Evolutionary conservation across 1,139 yeast genomes (phyloP).

Genomic region (Lodderomyces parapsilosis): DNA sequence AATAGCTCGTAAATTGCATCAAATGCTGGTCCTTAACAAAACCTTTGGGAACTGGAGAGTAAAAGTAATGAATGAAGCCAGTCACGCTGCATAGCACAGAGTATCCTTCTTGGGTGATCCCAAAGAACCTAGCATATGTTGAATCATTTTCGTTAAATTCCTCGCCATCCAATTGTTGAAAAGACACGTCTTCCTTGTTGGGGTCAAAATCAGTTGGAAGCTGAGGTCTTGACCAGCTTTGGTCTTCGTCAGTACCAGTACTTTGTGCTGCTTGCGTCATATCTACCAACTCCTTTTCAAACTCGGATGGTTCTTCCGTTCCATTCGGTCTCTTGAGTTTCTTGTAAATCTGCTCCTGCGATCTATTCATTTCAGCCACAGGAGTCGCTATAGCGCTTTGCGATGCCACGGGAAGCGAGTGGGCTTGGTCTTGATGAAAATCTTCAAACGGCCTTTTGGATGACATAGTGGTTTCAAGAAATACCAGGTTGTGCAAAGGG

Average conservation of each 20-base stretch:
- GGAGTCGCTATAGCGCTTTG: constrained; percentile 22
- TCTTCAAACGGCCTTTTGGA: constrained; percentile 13
- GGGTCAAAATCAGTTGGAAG: constrained; percentile 52
- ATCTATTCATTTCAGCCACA: constrained; percentile 23
- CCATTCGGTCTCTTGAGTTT: constrained; percentile 37
- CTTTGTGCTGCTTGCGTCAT: constrained; percentile 49
- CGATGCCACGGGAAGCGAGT: constrained; percentile 42
- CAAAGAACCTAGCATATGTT: constrained; percentile 79
- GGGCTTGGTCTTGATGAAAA: constrained; percentile 15
- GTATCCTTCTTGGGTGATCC: constrained; percentile 84
- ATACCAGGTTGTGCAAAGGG: no score
- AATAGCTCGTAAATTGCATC: constrained; percentile 43
- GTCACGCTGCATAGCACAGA: constrained; percentile 88
- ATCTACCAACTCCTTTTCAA: constrained; percentile 61
- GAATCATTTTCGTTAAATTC: constrained; percentile 63
- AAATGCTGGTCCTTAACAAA: constrained; percentile 58
- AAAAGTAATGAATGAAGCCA: constrained; percentile 87
- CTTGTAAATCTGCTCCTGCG: constrained; percentile 36
- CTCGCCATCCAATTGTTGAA: constrained; percentile 95
- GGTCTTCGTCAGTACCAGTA: constrained; percentile 40
- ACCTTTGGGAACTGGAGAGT: constrained; percentile 87
- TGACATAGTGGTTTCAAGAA: constrained; percentile 8
- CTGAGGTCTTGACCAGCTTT: constrained; percentile 62
- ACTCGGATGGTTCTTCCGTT: constrained; percentile 52
- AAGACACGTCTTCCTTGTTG: constrained; percentile 52